Evolutionary conservation across 1,284 basidiomycete genomes (phyloP).

Genomic region (Ganoderma lingzhi): DNA sequence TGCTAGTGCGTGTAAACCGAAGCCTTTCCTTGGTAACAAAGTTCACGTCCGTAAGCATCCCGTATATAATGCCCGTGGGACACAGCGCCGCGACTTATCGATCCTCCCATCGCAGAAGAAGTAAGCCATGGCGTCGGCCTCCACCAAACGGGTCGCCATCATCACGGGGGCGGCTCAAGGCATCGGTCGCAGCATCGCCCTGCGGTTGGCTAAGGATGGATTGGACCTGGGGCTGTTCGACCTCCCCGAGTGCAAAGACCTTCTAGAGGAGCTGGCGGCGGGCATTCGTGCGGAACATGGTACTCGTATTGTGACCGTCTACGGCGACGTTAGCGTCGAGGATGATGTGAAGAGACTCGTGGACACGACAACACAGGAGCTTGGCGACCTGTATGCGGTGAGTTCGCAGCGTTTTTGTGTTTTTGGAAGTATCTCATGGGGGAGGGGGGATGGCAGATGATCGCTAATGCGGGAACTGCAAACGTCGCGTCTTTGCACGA

Average conservation of each 20-base stretch:
- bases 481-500: slow-evolving; percentile 30
- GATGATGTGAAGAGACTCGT: slow-evolving; percentile 42
- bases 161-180: slow-evolving; percentile 32
- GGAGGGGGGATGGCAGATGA: slow-evolving; percentile 21
- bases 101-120: neutral
- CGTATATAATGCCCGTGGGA: slow-evolving; percentile 7
- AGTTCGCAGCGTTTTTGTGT: neutral
- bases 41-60: neutral
- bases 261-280: slow-evolving; percentile 33
- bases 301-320: slow-evolving; percentile 33
- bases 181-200: slow-evolving; percentile 40
- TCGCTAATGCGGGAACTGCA: slow-evolving; percentile 29
- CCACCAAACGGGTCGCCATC: slow-evolving; percentile 27
- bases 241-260: slow-evolving; percentile 29
- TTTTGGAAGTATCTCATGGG: neutral
- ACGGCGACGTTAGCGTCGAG: slow-evolving; percentile 42
- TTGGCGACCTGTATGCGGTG: slow-evolving; percentile 40
- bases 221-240: slow-evolving; percentile 41
- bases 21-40: slow-evolving; percentile 1
- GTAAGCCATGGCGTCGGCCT: neutral
- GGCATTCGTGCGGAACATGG: slow-evolving; percentile 32
- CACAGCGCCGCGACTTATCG: neutral
- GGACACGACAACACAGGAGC: slow-evolving; percentile 34
- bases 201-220: slow-evolving; percentile 40
- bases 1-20: neutral